Evolutionary conservation across 352 stramenopile species (phyloP).

Genomic region (Thalassiosira hispida): DNA sequence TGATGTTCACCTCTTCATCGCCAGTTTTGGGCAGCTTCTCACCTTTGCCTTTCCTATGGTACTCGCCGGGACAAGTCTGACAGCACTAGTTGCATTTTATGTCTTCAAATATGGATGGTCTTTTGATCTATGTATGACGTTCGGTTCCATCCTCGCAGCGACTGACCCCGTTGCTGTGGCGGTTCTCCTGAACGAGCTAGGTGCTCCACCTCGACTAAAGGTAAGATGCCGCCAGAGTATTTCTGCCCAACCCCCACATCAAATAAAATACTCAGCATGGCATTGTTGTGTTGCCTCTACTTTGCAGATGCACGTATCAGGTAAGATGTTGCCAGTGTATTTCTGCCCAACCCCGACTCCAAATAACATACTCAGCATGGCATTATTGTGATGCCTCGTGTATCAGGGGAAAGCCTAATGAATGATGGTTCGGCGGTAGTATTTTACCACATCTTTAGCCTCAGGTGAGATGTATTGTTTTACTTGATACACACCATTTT

Average conservation of each 20-base stretch:
- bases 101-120: constrained; percentile 74
- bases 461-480: no score
- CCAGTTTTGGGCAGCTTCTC: constrained; percentile 64
- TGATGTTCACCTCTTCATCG: constrained; percentile 77
- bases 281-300: no score
- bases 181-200: constrained; percentile 83
- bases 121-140: constrained; percentile 56
- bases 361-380: background rate
- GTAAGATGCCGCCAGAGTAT: no score
- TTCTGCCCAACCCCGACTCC: no score
- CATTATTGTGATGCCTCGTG: constrained; percentile 61
- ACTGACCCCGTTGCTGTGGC: constrained; percentile 88
- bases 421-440: constrained; percentile 88
- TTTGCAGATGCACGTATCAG: no score
- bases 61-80: constrained; percentile 73
- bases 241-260: no score
- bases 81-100: constrained; percentile 67
- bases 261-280: no score
- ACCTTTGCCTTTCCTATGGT: constrained; percentile 83
- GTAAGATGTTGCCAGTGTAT: no score
- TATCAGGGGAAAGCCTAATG: constrained; percentile 86
- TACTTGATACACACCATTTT: no score
- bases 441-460: constrained; percentile 88
- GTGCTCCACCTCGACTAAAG: constrained; percentile 73
- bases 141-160: constrained; percentile 79